A percentile compares a stretch with the other conserved stretches of the same genome.
Evolutionary conservation across 257 asterid genomes (phyloP).

Genomic region (Solanum stenotomum): DNA sequence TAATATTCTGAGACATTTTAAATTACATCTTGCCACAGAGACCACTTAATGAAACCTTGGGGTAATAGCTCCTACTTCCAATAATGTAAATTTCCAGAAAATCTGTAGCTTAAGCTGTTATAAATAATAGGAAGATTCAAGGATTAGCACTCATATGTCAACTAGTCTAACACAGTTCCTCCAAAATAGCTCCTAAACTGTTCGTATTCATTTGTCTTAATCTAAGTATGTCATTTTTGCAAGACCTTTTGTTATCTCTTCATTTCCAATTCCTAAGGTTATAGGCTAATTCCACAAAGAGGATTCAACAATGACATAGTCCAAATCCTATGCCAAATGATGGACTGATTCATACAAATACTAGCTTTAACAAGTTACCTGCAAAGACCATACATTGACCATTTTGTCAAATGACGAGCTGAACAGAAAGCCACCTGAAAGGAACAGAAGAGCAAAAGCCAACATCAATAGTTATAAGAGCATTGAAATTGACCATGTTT

Average conservation of each 20-base stretch:
- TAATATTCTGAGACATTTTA: not conserved
- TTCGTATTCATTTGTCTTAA: not conserved
- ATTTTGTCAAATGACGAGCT: constrained; percentile 85
- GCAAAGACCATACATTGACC: constrained; percentile 79
- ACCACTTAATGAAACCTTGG: not conserved
- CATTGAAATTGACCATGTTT: not conserved
- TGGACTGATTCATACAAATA: not conserved
- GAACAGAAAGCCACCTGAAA: constrained; percentile 78
- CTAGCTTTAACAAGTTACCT: constrained; percentile 34
- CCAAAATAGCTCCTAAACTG: not conserved
- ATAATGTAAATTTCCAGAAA: not conserved
- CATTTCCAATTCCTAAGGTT: not conserved
- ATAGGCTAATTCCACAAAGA: not conserved
- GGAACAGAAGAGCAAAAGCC: not conserved
- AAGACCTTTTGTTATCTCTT: not conserved
- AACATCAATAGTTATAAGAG: not conserved
- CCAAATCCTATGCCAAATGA: not conserved
- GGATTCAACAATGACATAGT: not conserved
- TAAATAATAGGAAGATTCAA: not conserved
- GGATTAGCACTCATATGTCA: not conserved
- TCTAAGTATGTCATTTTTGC: not conserved
- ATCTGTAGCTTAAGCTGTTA: not conserved
- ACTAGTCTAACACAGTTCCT: not conserved
- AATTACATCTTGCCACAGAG: not conserved
- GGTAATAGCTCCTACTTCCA: not conserved